phyloP scores from a whole-genome alignment of 306 rosid species.

The Vigna mungo region DNA sequence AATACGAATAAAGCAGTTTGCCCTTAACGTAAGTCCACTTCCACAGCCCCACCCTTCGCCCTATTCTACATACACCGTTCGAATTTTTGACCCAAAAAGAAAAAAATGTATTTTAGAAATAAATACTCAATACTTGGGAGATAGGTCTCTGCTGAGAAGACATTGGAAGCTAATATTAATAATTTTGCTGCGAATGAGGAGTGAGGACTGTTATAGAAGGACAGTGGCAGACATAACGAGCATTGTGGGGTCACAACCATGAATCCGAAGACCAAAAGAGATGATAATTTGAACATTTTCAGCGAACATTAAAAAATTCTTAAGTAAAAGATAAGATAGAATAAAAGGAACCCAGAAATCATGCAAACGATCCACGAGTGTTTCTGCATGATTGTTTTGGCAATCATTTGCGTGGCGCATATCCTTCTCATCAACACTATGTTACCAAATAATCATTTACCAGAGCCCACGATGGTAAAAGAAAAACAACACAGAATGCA shows the following conservation, averaged over 20 bases:
- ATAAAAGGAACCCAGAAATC: constrained; percentile 35
- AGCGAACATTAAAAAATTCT: neutral
- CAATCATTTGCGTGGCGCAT: constrained; percentile 46
- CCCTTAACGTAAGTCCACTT: constrained; percentile 20
- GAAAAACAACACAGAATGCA: neutral
- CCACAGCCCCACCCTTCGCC: constrained; percentile 2
- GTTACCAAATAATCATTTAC: constrained; percentile 32
- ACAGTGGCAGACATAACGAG: constrained; percentile 34
- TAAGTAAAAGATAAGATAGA: neutral
- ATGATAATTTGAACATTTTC: neutral
- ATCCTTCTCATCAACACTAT: constrained; percentile 31
- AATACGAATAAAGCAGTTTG: constrained; percentile 34
- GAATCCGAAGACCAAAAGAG: constrained; percentile 2
- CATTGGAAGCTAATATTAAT: constrained; percentile 23
- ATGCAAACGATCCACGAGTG: constrained; percentile 48
- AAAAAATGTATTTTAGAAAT: neutral
- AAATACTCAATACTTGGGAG: neutral
- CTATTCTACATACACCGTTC: constrained; percentile 3
- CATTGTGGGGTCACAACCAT: constrained; percentile 35
- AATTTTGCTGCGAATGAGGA: constrained; percentile 19
- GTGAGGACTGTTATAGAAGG: constrained; percentile 21
- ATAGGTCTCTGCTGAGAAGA: constrained; percentile 29
- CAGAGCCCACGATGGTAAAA: constrained; percentile 10
- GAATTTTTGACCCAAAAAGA: neutral
- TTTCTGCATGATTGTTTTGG: constrained; percentile 38